Evolutionary conservation across 192 early-diverging fungal genomes (phyloP).

Genomic region (Phlyctochytrium arcticum): DNA sequence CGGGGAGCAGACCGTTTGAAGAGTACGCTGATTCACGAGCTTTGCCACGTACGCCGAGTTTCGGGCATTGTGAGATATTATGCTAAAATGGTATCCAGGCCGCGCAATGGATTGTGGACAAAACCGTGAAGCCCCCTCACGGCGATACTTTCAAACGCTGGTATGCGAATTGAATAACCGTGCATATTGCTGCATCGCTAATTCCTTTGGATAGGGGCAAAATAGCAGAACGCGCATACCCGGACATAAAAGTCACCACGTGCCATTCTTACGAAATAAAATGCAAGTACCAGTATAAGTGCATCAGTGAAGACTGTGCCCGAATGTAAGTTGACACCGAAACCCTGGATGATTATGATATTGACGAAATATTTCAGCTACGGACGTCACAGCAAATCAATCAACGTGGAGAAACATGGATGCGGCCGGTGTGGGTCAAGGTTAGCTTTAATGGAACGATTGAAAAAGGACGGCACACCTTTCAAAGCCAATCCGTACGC

Average conservation of each 20-base stretch:
- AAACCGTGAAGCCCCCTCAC: slow-evolving; percentile 29
- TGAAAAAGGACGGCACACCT: slow-evolving; percentile 36
- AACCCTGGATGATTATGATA: neutral
- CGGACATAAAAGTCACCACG: slow-evolving; percentile 28
- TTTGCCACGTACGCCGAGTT: slow-evolving; percentile 27
- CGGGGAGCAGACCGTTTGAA: slow-evolving; percentile 29
- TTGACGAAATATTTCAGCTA: slow-evolving; percentile 22
- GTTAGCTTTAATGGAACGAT: slow-evolving; percentile 4
- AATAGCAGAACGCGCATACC: slow-evolving; percentile 3
- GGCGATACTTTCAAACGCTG: slow-evolving; percentile 34
- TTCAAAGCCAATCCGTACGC: slow-evolving; percentile 21
- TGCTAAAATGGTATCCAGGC: neutral
- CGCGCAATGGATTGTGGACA: slow-evolving; percentile 28
- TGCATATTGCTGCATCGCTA: too few relatives aligned
- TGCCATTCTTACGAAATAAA: slow-evolving; percentile 40
- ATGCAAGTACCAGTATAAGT: slow-evolving; percentile 31
- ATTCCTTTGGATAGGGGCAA: slow-evolving; percentile 17
- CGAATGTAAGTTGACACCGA: neutral
- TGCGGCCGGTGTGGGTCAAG: slow-evolving; percentile 27
- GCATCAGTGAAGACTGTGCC: slow-evolving; percentile 3
- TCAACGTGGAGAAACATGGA: slow-evolving; percentile 23
- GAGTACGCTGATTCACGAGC: slow-evolving; percentile 36
- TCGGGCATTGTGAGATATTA: neutral
- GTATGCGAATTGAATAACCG: slow-evolving; percentile 18
- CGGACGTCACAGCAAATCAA: slow-evolving; percentile 39